These are phyloP conservation scores for Volvox carteri DNA, from an alignment of 163 green algal species.

Conservation along the genomic window DNA sequence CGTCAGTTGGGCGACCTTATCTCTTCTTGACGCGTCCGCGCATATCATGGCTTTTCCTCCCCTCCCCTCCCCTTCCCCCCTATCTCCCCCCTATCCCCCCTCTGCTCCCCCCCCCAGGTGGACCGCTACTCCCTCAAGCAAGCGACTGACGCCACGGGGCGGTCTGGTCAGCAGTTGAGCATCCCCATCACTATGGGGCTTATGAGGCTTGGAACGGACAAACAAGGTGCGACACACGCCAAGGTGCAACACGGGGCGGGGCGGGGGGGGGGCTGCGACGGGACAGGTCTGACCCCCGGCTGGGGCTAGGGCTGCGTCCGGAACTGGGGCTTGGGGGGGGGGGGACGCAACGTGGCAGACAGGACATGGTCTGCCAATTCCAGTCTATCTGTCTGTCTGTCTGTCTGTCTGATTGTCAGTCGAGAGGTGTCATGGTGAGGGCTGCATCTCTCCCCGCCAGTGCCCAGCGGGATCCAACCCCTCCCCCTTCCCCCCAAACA, in stretches of 20 bases:
- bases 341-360: not conserved
- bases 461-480: not conserved
- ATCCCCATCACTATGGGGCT: slow-evolving; percentile 65
- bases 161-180: slow-evolving; percentile 49
- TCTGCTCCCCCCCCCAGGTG: too few relatives aligned
- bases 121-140: slow-evolving; percentile 41
- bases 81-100: too few relatives aligned
- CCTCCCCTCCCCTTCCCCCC: too few relatives aligned
- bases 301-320: not conserved
- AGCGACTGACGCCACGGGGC: slow-evolving; percentile 25
- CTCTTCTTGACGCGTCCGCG: too few relatives aligned
- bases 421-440: too few relatives aligned
- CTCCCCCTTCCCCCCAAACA: too few relatives aligned
- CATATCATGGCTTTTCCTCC: too few relatives aligned
- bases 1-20: too few relatives aligned
- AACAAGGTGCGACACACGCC: slow-evolving; percentile 63
- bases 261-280: not conserved
- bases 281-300: not conserved
- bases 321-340: not conserved
- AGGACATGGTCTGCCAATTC: not conserved
- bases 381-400: too few relatives aligned
- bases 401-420: too few relatives aligned
- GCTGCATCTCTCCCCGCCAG: too few relatives aligned
- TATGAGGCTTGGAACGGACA: slow-evolving; percentile 60
- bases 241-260: too few relatives aligned